Base-by-base conservation (phyloP, 257 asterid genomes). In the Gynochthodes officinalis region DNA sequence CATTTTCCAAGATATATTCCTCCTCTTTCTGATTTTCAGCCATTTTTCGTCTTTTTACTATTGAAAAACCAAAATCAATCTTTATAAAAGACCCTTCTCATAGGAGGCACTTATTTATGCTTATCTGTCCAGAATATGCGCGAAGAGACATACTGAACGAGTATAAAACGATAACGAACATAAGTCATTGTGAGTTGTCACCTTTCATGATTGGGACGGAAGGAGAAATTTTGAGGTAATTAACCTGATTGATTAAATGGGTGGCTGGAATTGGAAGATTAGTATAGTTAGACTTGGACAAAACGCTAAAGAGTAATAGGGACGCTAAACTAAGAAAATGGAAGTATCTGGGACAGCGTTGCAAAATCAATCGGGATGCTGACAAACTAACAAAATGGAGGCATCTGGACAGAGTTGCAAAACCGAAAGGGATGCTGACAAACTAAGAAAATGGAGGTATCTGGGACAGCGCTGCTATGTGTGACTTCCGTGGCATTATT, bases 1-100 rank as follows among this genome's bases (percentile, higher is more conserved):
- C 83, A 39, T 78, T 83, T 28, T 89, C 96, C 33, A 76, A 39
- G 35, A 84, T 83, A 74, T 68, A 76, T 0, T 75, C 74, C 11
- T 66, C 71, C 6, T 80, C 84, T 62, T 73, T 79, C 40, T 30
- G 57, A 11, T 73, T 75, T 52, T 67, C 84, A 60, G 78, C 77
- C 91, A 86, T 86, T 69, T 53, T 44, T 30, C 2, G 44, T 15
- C 27, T n/a, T 50, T 55, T 67, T 30, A 54, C n/a, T n/a, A 37
- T 3, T 7, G 6, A 37, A 37, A 37, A 37, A 37, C 3, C 3
- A 37, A 37, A 37, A 37, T n/a, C n/a, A n/a, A n/a, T n/a, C n/a
- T n/a, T n/a, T n/a, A n/a, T n/a, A 2, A 50, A 32, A 21, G 49
- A 37, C 68, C 50, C 50, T 63, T 42, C 8, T 61, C 67, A 1